Base-by-base conservation (phyloP, 2,329 filamentous ascomycete genomes). In the Xylaria sp. region DNA sequence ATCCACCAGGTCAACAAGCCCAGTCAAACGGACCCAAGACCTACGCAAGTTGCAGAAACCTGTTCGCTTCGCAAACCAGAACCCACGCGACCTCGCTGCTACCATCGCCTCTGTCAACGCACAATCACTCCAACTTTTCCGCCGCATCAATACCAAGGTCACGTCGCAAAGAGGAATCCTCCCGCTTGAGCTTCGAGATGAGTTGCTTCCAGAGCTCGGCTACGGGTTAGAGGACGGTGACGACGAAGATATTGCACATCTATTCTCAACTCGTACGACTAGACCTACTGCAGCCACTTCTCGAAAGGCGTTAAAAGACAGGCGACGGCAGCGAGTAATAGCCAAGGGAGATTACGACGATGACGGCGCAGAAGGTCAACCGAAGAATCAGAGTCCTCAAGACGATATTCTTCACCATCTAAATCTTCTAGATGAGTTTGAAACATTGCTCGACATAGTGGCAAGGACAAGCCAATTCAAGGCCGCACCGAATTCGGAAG, bases 1-100 rank as follows among this genome's bases (percentile, higher is more conserved):
- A n/a, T n/a, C n/a, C n/a, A n/a, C n/a, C n/a, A n/a, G n/a, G n/a
- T 55, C 33, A n/a, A 54, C 19, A 23, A 60, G 50, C 17, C 43
- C 58, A 25, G 31, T 60, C 23, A 60, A 42, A n/a, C 50, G 40
- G 15, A 35, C 50, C 21, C 6, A 43, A 23, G 43, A 50, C 50
- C 51, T 55, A 12, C 14, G 7, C 1, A 42, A 55, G 21, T 37
- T 55, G 3, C 33, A 42, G 21, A 49, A 23, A 9, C 58, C 42
- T 3, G 58, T 55, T n/a, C n/a, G n/a, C n/a, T n/a, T n/a, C n/a
- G n/a, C n/a, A n/a, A n/a, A n/a, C n/a, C n/a, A n/a, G n/a, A n/a
- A n/a, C n/a, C n/a, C n/a, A n/a, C n/a, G n/a, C n/a, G n/a, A n/a
- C n/a, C n/a, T n/a, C n/a, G n/a, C n/a, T n/a, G n/a, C n/a, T n/a